A percentile compares a stretch with the other conserved stretches of the same genome.
phyloP scores from a whole-genome alignment of 495 filamentous ascomycete species.

The Aspergillus egyptiacus region DNA sequence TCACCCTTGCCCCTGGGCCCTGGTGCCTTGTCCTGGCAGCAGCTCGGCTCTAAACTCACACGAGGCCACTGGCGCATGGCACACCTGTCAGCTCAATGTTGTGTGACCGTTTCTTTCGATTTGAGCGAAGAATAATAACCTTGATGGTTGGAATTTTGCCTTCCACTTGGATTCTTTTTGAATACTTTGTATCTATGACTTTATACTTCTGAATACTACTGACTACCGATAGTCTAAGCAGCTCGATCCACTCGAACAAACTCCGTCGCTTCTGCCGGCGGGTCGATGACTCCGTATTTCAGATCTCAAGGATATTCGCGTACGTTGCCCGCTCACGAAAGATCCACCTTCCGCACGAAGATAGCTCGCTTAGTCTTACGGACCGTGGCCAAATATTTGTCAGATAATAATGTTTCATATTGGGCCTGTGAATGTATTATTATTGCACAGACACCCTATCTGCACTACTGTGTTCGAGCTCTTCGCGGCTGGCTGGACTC shows the following conservation, averaged over 20 bases:
- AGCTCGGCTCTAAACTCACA: neutral
- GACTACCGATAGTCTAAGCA: too few relatives aligned
- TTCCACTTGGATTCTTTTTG: neutral
- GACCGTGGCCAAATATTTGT: neutral
- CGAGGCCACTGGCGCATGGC: conserved; percentile 2
- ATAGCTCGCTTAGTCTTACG: too few relatives aligned
- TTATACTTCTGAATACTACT: too few relatives aligned
- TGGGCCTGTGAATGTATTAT: neutral
- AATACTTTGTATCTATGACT: too few relatives aligned
- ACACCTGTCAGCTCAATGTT: neutral
- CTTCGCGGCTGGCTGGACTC: neutral
- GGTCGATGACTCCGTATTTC: too few relatives aligned
- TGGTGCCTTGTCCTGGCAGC: conserved; percentile 10
- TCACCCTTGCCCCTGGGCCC: conserved; percentile 10
- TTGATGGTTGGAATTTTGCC: neutral
- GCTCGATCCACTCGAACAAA: too few relatives aligned
- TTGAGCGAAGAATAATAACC: neutral
- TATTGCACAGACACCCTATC: too few relatives aligned
- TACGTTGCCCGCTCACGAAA: too few relatives aligned
- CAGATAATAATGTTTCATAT: neutral
- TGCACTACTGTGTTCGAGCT: neutral
- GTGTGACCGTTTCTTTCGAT: neutral
- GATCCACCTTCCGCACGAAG: too few relatives aligned
- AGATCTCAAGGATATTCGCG: too few relatives aligned
- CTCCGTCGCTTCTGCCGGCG: too few relatives aligned